Evolutionary conservation across 1,139 yeast species (phyloP), one percentile per base, ranked within the genome.

Genomic region (Insectozyma bohioensis): DNA sequence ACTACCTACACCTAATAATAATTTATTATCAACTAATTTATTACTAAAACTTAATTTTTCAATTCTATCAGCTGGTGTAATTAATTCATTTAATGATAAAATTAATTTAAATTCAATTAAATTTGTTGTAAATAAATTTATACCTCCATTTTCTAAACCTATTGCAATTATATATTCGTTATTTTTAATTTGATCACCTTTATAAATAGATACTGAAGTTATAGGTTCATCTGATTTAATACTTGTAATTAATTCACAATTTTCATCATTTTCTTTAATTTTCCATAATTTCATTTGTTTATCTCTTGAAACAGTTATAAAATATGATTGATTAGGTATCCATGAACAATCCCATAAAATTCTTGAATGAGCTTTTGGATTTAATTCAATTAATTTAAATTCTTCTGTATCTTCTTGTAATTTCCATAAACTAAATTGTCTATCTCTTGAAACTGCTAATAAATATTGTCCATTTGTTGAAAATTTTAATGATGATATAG

Each of bases 331-430:
- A 12, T 45, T 39, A 5, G 46, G 40, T 2, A 77, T 63, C 97
- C 97, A 92, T 20, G 85, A 75, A 52, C 95, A 82, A 59, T 92
- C 98, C 98, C 98, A 94, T 31, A 94, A 78, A 48, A 94, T 92
- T 58, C 97, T 78, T 6, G 83, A 61, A 51, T 94, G 98, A 1
- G 97, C 96, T 52, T 85, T 87, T 26, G 71, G 67, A 39, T 69
- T 66, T 37, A 67, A 48, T 30, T 75, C 75, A 6, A 71, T 58
- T 31, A 69, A 54, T 20, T 60, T 61, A 41, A 84, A 68, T 19
- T 52, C 48, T 2, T 65, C 67, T 8, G 58, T 51, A n/a, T 56
- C 68, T 24, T 62, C 56, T 6, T 50, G 49, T 36, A 82, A 68
- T 43, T 59, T 57, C 95, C 96, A 92, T 25, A 92, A 51, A 20